Conservation (phyloP, 1,139 yeast genomes). For the Lodderomyces metapsilosis region DNA sequence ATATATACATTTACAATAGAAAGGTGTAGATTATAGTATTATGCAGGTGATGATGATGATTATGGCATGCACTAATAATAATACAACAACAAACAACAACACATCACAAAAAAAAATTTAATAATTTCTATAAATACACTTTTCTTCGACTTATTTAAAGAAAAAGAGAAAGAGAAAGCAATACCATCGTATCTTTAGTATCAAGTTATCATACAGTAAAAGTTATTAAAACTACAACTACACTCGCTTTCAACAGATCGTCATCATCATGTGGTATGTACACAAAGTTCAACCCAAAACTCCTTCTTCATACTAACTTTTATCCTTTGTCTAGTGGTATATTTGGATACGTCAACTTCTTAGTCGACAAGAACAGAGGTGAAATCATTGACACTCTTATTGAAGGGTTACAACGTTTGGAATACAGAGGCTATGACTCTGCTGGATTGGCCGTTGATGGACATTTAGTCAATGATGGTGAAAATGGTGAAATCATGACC, state of each 20-base stretch:
- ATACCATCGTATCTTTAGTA: no score
- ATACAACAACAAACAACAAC: no score
- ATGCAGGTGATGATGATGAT: no score
- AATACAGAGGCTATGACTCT: slow-evolving; percentile 97
- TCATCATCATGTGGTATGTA: slow-evolving; percentile 1
- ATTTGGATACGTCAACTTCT: slow-evolving; percentile 95
- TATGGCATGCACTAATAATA: no score
- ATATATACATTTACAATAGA: no score
- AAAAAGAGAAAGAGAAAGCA: no score
- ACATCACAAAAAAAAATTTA: no score
- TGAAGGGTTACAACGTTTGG: slow-evolving; percentile 90
- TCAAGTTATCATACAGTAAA: no score
- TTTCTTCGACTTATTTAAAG: not conserved
- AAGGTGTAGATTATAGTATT: no score
- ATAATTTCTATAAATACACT: not conserved
- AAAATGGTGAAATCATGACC: slow-evolving; percentile 14
- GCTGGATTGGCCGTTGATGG: slow-evolving; percentile 97
- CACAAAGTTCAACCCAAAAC: no score
- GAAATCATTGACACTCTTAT: slow-evolving; percentile 86
- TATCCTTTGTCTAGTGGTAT: slow-evolving; percentile 71
- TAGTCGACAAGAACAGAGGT: slow-evolving; percentile 89
- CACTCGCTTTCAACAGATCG: not conserved
- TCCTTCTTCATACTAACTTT: not conserved
- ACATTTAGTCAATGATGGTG: slow-evolving; percentile 49
- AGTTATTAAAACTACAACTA: not conserved